Evolutionary conservation across 495 filamentous ascomycete genomes (phyloP).

Genomic region (Cercophora samala): DNA sequence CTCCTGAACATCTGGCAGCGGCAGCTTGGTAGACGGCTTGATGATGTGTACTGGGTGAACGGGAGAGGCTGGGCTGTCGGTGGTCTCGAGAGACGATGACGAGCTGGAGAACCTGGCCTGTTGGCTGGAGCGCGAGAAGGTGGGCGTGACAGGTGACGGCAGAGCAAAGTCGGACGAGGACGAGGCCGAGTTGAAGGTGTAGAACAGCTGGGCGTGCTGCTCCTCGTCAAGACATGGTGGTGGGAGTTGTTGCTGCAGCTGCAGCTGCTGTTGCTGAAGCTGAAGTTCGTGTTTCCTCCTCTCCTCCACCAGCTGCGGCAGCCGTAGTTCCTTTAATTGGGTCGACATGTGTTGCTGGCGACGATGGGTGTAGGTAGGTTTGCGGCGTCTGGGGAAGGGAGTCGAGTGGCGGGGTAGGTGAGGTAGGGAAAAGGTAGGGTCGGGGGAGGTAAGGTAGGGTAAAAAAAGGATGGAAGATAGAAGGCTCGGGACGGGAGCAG

Average conservation of each 20-base stretch:
- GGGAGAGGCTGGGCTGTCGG: constrained; percentile 47
- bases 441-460: not conserved
- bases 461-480: constrained; percentile 14
- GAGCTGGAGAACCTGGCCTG: constrained; percentile 56
- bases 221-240: constrained; percentile 3
- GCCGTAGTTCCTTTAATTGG: constrained; percentile 48
- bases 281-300: constrained; percentile 39
- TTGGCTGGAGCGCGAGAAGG: constrained; percentile 52
- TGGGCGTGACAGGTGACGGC: constrained; percentile 60
- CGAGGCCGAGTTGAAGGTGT: constrained; percentile 48
- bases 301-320: constrained; percentile 53
- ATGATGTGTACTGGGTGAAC: constrained; percentile 35
- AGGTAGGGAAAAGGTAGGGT: constrained; percentile 12
- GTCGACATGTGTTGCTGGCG: constrained; percentile 43
- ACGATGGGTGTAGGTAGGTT: not conserved
- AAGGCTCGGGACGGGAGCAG: too few species aligned
- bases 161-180: constrained; percentile 57
- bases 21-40: constrained; percentile 45
- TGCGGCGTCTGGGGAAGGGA: not conserved
- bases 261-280: too few species aligned
- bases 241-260: constrained; percentile 35
- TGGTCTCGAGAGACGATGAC: constrained; percentile 48
- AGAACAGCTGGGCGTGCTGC: constrained; percentile 36
- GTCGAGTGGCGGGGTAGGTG: not conserved
- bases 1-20: constrained; percentile 54